Base-by-base conservation (phyloP, 495 filamentous ascomycete species). In the Hamigera avellanea region DNA sequence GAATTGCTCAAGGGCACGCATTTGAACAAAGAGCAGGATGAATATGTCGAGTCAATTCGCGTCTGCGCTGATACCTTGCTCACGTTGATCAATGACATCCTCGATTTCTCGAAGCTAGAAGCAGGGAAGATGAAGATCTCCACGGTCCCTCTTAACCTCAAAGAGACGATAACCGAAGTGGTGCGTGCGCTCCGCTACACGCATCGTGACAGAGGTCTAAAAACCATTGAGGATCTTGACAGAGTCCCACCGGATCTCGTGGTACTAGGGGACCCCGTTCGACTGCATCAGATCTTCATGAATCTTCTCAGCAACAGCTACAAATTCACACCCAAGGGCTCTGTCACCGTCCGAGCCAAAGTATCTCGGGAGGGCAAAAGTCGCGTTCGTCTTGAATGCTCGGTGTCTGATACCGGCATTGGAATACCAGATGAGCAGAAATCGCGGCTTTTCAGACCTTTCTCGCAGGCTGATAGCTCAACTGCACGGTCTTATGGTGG, bases 51-150 rank as follows among this genome's bases (percentile, higher is more conserved):
- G 52, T 88, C 83, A 6, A 93, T 94, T 45, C 70, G 84, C 2
- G 79, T 94, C 14, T 95, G 87, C 41, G 87, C 86, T 3, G 85
- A 94, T 51, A 80, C 89, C 6, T 64, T 95, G 6, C 69, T 94
- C n/a, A 87, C 82, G 0, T 80, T 95, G 37, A 95, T 95, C 66
- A 94, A 95, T 50, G 87, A 95, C 46, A 88, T 95, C 15, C 66
- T 95, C 1, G 87, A 95, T 55, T 94, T 91, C 52, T 91, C 85
- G 19, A 86, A 91, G 51, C 76, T 95, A 51, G 87, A 95, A 54
- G 87, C 87, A 12, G 87, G 88, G 48, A 95, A 93, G 64, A 91
- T 95, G 83, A 85, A 86, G 54, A 78, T 93, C 7, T 89, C 83
- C 37, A 80, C 81, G 8, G 86, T 89, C 33, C 83, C 85, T 1